phyloP scores from a whole-genome alignment of 495 filamentous ascomycete species.

The Neohortaea acidophila region DNA sequence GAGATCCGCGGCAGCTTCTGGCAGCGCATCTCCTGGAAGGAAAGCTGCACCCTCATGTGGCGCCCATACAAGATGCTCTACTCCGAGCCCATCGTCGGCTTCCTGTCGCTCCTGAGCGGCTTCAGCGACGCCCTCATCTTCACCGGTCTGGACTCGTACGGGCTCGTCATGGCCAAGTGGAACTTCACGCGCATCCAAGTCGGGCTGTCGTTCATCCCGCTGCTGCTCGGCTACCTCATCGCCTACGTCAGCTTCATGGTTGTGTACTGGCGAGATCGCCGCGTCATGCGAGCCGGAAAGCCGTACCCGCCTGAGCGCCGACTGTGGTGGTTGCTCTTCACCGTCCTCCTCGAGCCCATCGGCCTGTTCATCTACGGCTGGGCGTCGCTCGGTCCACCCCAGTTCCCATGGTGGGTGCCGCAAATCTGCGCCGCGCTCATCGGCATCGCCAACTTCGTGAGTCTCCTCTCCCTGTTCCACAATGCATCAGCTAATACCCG shows the following conservation, averaged over 20 bases:
- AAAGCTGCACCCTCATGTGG: slow-evolving; percentile 9
- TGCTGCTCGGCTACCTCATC: slow-evolving; percentile 48
- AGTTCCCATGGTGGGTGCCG: slow-evolving; percentile 47
- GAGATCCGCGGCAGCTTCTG: slow-evolving; percentile 42
- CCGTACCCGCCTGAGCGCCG: slow-evolving; percentile 41
- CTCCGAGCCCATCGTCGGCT: slow-evolving; percentile 58
- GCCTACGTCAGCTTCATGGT: slow-evolving; percentile 49
- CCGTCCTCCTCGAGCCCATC: slow-evolving; percentile 47
- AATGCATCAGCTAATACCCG: too few relatives aligned
- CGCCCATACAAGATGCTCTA: slow-evolving; percentile 38
- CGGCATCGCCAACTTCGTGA: slow-evolving; percentile 51
- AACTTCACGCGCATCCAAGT: slow-evolving; percentile 38
- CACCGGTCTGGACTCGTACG: slow-evolving; percentile 55
- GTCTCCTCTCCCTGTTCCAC: too few relatives aligned
- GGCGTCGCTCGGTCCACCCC: slow-evolving; percentile 38
- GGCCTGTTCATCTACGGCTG: slow-evolving; percentile 56
- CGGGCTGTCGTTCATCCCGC: slow-evolving; percentile 48
- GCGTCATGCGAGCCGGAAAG: slow-evolving; percentile 33
- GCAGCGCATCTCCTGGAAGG: slow-evolving; percentile 39
- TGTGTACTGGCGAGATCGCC: slow-evolving; percentile 39
- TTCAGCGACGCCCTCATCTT: slow-evolving; percentile 70
- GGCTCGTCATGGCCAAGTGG: slow-evolving; percentile 49
- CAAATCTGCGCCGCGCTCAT: slow-evolving; percentile 48
- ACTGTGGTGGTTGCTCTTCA: slow-evolving; percentile 41
- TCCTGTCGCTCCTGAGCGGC: slow-evolving; percentile 54